phyloP scores from a whole-genome alignment of 2,329 filamentous ascomycete species.

The Bipolaris victoriae region DNA sequence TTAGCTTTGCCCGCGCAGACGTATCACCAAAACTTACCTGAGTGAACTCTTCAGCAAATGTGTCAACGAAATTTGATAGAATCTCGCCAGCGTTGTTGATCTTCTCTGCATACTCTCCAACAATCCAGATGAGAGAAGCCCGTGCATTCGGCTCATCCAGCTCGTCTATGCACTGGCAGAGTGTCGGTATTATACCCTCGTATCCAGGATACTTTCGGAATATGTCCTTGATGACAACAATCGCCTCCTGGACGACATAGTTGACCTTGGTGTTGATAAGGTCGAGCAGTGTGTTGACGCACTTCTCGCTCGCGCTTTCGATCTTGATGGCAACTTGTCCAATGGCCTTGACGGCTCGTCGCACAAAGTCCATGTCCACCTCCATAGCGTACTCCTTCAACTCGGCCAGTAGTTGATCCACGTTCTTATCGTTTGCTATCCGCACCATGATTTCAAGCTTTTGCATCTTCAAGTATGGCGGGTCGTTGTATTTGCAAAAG shows the following conservation, averaged over 20 bases:
- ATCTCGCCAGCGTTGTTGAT: constrained; percentile 99
- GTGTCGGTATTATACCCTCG: constrained; percentile 94
- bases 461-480: constrained; percentile 94
- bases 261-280: constrained; percentile 97
- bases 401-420: constrained; percentile 91
- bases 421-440: constrained; percentile 96
- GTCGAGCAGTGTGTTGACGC: constrained; percentile 90
- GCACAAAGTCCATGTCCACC: constrained; percentile 98
- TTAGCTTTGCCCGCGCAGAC: constrained; percentile 36
- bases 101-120: constrained; percentile 98
- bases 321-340: constrained; percentile 99
- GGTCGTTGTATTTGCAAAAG: constrained; percentile 99
- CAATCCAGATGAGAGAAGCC: constrained; percentile 95
- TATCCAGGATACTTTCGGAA: constrained; percentile 97
- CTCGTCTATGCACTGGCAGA: constrained; percentile 97
- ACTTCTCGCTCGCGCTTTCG: constrained; percentile 91
- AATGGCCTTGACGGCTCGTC: constrained; percentile 92
- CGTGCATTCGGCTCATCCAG: constrained; percentile 91
- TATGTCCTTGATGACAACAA: constrained; percentile 99
- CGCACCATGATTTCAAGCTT: constrained; percentile 99
- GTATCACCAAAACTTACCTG: constrained; percentile 63
- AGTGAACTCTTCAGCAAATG: constrained; percentile 94
- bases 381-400: constrained; percentile 97
- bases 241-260: constrained; percentile 97
- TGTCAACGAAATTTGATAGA: constrained; percentile 86